Base-by-base conservation (phyloP, 495 filamentous ascomycete genomes). In the Penicillium maclennaniae region DNA sequence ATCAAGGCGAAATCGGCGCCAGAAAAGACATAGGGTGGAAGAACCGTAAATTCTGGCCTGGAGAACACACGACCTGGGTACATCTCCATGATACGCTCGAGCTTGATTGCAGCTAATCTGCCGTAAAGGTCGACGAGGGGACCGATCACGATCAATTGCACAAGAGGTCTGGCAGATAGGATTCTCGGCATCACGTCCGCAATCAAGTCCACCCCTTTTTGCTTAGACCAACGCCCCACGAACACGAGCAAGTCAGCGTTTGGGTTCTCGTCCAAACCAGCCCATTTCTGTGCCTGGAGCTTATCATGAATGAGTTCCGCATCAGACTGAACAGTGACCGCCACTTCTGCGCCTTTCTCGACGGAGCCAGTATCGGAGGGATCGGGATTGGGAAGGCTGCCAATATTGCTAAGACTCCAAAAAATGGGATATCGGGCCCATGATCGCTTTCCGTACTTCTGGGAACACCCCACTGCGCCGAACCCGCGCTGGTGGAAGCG, bases 1-100 rank as follows among this genome's bases (percentile, higher is more conserved):
- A 88, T 88, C 15, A 88, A 72, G 7, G 85, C 84, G 55, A 88
- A 87, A 49, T 88, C 85, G n/a, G 85, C 83, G 37, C 85, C 85
- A 55, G 76, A 84, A 63, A 87, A 87, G 55, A 88, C 81, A 64
- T 76, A 87, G 3, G 84, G 85, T 7, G 84, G 85, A 4, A 88
- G 73, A 4, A 76, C 69, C 4, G 84, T 87, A 67, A 87, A 87
- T 66, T 87, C 82, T 6, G 85, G 85, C 70, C 82, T 86, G 7
- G 82, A 85, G 66, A 72, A 88, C 1, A 88, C 85, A 17, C 85
- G 67, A 15, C 78, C 78, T 3, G 84, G 85, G 54, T 83, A 87
- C 53, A 78, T 69, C 46, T 80, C 62, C 82, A 87, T 85, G 48
- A 88, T 74, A 53, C 74, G 77, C 15, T 75, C 72, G n/a, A 88